Conservation (phyloP, 345 rosid species). For the Aurinia saxatilis region DNA sequence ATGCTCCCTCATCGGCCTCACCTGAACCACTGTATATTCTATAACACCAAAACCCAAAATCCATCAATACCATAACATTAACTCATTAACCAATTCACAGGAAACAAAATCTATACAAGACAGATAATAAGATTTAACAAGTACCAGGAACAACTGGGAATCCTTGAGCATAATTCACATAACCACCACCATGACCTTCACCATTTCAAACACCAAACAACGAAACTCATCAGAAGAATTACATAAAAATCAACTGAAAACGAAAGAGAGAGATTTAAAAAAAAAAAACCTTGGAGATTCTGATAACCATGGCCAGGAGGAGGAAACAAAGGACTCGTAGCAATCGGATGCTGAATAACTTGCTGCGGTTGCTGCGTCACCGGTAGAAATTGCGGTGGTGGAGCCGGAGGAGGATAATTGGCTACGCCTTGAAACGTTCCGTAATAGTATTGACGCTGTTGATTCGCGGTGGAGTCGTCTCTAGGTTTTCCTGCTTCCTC, state of each 20-base stretch:
- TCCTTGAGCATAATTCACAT: constrained; percentile 27
- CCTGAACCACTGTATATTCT: constrained; percentile 60
- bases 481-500: constrained; percentile 40
- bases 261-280: background rate
- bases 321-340: constrained; percentile 20
- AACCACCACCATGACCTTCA: constrained; percentile 22
- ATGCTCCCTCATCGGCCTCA: constrained; percentile 36
- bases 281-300: constrained; percentile 41
- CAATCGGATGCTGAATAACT: constrained; percentile 2
- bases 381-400: constrained; percentile 41
- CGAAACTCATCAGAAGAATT: background rate
- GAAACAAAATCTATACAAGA: background rate
- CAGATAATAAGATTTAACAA: background rate
- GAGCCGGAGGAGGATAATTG: constrained; percentile 48
- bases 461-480: constrained; percentile 14
- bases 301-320: constrained; percentile 43
- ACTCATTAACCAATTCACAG: background rate
- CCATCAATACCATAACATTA: background rate
- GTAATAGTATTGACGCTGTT: constrained; percentile 37
- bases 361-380: constrained; percentile 33
- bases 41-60: constrained; percentile 2
- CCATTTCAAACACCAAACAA: background rate
- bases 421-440: constrained; percentile 94
- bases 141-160: constrained; percentile 28
- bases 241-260: background rate